Base-by-base conservation (phyloP, 441 rosid species). In the Euphorbia schlechtendalii region DNA sequence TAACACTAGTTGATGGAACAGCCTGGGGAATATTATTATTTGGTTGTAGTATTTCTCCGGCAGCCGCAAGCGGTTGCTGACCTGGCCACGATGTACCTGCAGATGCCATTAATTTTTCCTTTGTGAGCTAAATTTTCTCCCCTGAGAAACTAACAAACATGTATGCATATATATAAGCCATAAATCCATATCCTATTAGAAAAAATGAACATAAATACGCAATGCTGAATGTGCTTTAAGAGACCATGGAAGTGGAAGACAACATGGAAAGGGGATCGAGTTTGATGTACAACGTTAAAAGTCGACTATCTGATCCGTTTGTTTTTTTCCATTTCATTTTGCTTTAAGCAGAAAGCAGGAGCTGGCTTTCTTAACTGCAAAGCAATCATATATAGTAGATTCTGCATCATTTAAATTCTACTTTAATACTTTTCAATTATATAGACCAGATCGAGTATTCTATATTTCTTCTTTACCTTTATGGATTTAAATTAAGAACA, bases 31-130 rank as follows among this genome's bases (percentile, higher is more conserved):
- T 70, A 32, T 59, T 21, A 17, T 25, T 56, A 62, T 43, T 72
- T 3, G 73, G 69, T 68, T 57, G 71, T 59, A 40, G 81, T 8
- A 70, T 52, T 27, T 70, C 64, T 49, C 64, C 74, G 28, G 41
- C 59, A 3, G 59, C 56, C 18, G 68, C 71, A 45, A 77, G 86
- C 49, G 80, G 86, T 51, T 77, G 88, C 68, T 77, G 80, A 20
- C 68, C 78, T 5, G 86, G 86, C 51, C 75, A 70, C 10, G 78
- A 52, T 15, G 82, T 45, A 30, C 70, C 24, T 14, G 56, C 67
- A 12, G 81, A 60, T 38, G 77, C 80, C 83, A 79, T 67, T 21
- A 5, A 30, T 9, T 14, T n/a, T 15, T 1, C 1, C n/a, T 74
- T 20, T 40, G 15, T 69, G 25, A 15, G 34, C 32, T 34, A 24